Conservation (phyloP, 495 filamentous ascomycete species). For the Podospora australis region DNA sequence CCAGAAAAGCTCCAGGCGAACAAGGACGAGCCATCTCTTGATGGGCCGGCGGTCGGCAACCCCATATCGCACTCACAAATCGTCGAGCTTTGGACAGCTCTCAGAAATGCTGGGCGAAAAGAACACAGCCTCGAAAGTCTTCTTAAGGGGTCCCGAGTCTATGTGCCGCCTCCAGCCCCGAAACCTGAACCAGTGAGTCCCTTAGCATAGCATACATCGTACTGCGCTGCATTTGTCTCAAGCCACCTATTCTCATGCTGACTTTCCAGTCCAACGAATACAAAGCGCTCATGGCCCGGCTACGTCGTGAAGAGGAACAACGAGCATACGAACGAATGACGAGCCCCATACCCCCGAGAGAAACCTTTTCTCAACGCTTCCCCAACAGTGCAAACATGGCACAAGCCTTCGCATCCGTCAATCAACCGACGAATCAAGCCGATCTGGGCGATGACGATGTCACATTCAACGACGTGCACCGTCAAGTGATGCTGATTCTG, state of each 20-base stretch:
- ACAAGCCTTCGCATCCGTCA: slow-evolving; percentile 45
- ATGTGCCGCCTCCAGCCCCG: slow-evolving; percentile 66
- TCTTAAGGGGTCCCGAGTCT: slow-evolving; percentile 65
- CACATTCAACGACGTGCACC: slow-evolving; percentile 63
- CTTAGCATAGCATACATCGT: neutral
- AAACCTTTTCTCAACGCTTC: slow-evolving; percentile 55
- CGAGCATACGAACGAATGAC: slow-evolving; percentile 73
- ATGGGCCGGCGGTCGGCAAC: slow-evolving; percentile 47
- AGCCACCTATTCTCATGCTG: slow-evolving; percentile 16
- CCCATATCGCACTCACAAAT: slow-evolving; percentile 78
- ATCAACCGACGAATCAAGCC: slow-evolving; percentile 27
- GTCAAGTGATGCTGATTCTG: slow-evolving; percentile 65
- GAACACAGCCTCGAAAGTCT: slow-evolving; percentile 53
- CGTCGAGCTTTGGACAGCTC: slow-evolving; percentile 56
- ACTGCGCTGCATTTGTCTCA: neutral
- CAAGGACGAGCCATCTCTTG: slow-evolving; percentile 35
- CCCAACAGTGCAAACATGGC: slow-evolving; percentile 41
- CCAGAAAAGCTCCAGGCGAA: slow-evolving; percentile 4
- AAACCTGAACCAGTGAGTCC: slow-evolving; percentile 69
- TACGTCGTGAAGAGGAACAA: slow-evolving; percentile 73
- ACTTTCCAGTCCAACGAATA: slow-evolving; percentile 67
- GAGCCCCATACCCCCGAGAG: slow-evolving; percentile 46
- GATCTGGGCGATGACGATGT: slow-evolving; percentile 49
- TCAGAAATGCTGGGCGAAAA: slow-evolving; percentile 31
- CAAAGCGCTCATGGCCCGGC: slow-evolving; percentile 78